These are phyloP conservation scores for Vitis rupestris DNA, from an alignment of 164 flowering plant genomes.

Conservation along the genomic window DNA sequence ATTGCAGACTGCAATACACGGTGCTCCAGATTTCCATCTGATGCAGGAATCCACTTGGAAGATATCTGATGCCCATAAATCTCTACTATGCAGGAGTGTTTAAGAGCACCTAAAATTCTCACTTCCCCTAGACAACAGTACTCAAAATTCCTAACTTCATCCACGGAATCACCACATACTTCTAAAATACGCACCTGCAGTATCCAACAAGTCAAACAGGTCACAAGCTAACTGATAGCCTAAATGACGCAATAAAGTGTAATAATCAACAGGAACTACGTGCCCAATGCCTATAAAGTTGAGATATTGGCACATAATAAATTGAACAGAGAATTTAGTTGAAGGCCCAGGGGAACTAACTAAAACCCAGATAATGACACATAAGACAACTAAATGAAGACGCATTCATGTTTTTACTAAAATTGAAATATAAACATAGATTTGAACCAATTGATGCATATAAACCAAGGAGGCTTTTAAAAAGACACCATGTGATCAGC, in stretches of 20 bases:
- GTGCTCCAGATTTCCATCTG: slow-evolving; percentile 44
- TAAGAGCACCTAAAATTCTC: slow-evolving; percentile 69
- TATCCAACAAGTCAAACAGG: slow-evolving; percentile 4
- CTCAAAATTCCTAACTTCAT: slow-evolving; percentile 67
- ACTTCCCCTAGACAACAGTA: slow-evolving; percentile 79
- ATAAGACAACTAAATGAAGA: background rate
- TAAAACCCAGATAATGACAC: background rate
- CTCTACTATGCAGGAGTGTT: slow-evolving; percentile 78
- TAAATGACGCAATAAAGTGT: background rate
- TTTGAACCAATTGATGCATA: too few relatives aligned
- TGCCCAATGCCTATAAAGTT: background rate
- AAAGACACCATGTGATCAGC: background rate
- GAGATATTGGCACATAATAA: background rate
- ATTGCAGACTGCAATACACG: slow-evolving; percentile 64
- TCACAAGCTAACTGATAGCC: background rate
- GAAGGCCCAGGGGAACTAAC: background rate
- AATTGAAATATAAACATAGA: background rate
- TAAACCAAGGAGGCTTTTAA: background rate
- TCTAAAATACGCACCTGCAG: slow-evolving; percentile 76
- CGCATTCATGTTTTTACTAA: background rate
- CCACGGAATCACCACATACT: slow-evolving; percentile 34
- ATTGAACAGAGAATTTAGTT: background rate
- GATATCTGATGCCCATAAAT: slow-evolving; percentile 85
- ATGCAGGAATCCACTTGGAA: slow-evolving; percentile 58
- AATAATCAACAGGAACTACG: background rate